Conservation (phyloP, 768 basidiomycete species). For the Hypholoma sublateritium region DNA sequence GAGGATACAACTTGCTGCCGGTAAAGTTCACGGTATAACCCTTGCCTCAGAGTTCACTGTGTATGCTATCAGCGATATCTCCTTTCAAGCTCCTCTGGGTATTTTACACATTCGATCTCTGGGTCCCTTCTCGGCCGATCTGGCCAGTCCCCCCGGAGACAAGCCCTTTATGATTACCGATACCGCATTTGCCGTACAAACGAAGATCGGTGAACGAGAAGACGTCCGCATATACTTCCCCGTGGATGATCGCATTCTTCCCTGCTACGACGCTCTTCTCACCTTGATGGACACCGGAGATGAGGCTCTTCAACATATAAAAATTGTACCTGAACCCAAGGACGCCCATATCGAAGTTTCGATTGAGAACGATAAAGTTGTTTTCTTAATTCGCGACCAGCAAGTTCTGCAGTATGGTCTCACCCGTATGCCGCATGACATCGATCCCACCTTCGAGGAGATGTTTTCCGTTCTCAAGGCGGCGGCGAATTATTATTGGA, state of each 20-base stretch:
- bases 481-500: constrained; percentile 13
- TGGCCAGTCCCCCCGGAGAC: neutral
- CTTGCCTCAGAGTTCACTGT: constrained; percentile 10
- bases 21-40: constrained; percentile 9
- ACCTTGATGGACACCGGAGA: neutral
- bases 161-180: neutral
- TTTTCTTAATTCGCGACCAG: constrained; percentile 9
- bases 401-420: constrained; percentile 8
- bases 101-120: constrained; percentile 3
- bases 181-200: constrained; percentile 6
- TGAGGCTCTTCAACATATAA: constrained; percentile 3
- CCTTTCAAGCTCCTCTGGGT: neutral
- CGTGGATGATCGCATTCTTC: constrained; percentile 2
- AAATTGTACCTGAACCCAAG: constrained; percentile 5
- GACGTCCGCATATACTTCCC: constrained; percentile 14
- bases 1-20: constrained; percentile 7
- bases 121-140: constrained; percentile 2
- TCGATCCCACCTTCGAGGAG: constrained; percentile 4
- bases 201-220: constrained; percentile 6
- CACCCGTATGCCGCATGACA: constrained; percentile 4
- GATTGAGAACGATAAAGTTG: constrained; percentile 3
- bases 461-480: constrained; percentile 7
- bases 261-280: constrained; percentile 6
- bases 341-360: constrained; percentile 12
- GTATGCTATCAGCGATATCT: neutral